phyloP scores from a whole-genome alignment of 2,329 filamentous ascomycete genomes.

The Epichloe coenophiala region DNA sequence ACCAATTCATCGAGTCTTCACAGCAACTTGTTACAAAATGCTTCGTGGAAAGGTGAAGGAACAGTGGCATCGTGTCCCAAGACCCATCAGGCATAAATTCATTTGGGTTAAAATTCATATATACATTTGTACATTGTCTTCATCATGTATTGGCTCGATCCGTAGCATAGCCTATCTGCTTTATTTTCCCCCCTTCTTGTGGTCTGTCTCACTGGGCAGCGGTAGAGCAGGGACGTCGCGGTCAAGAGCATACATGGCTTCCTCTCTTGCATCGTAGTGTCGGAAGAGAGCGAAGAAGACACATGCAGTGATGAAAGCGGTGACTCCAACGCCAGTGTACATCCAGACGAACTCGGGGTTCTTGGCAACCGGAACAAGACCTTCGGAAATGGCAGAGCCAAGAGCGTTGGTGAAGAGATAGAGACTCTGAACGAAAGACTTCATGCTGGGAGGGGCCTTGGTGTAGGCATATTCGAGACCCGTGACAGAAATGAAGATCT shows the following conservation, averaged over 20 bases:
- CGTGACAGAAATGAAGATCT: conserved; percentile 54
- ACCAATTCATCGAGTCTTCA: background rate
- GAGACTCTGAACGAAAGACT: conserved; percentile 45
- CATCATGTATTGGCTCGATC: background rate
- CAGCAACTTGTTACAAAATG: background rate
- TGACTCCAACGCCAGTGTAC: conserved; percentile 43
- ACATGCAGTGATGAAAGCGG: conserved; percentile 32
- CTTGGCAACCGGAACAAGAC: conserved; percentile 43
- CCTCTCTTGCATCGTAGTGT: conserved; percentile 24
- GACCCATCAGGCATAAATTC: background rate
- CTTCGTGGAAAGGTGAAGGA: background rate
- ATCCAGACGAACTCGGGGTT: conserved; percentile 56
- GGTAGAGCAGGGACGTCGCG: conserved; percentile 17
- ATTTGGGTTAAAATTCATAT: background rate
- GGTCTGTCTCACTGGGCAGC: background rate
- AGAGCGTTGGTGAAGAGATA: conserved; percentile 47
- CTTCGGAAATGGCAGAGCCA: conserved; percentile 45
- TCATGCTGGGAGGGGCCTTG: conserved; percentile 58
- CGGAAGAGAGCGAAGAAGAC: conserved; percentile 35
- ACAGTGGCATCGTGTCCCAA: background rate
- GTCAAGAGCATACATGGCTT: conserved; percentile 25
- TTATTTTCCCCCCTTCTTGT: background rate
- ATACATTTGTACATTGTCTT: background rate
- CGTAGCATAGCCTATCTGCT: background rate
- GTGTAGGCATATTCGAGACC: conserved; percentile 62